Evolutionary conservation across 2,329 filamentous ascomycete genomes (phyloP).

Genomic region (Lasiodiplodia theobromae): DNA sequence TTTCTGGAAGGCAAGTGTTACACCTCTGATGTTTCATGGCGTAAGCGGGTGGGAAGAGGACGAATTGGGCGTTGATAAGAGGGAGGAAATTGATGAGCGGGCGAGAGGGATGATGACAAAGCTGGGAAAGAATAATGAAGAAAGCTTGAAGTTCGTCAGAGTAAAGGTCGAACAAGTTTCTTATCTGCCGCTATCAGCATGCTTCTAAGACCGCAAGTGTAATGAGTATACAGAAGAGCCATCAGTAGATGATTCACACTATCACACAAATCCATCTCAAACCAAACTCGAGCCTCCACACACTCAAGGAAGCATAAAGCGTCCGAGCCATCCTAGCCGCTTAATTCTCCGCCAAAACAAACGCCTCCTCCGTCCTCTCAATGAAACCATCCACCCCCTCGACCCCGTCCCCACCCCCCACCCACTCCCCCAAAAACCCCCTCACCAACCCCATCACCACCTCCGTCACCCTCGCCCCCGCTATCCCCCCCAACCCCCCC

Average conservation of each 20-base stretch:
- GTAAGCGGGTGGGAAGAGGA: neutral
- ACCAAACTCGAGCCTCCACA: no score
- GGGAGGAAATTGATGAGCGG: neutral
- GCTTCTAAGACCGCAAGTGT: no score
- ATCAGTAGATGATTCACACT: no score
- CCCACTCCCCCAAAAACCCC: neutral
- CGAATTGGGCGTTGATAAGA: neutral
- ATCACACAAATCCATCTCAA: no score
- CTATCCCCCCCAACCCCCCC: neutral
- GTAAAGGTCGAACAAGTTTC: no score
- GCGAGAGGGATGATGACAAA: neutral
- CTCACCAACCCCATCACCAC: neutral
- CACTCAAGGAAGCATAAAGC: no score
- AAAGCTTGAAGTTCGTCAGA: neutral
- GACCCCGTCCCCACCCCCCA: neutral
- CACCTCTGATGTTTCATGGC: conserved; percentile 2
- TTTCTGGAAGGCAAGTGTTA: conserved; percentile 7
- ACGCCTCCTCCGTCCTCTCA: neutral
- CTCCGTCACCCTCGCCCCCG: neutral
- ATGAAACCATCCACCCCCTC: neutral
- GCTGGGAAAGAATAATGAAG: neutral
- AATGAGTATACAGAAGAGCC: no score
- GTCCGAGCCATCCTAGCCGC: no score
- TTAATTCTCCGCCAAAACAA: neutral
- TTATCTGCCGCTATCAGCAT: no score